phyloP scores from a whole-genome alignment of 2,329 filamentous ascomycete species.

The Tothia fuscella region DNA sequence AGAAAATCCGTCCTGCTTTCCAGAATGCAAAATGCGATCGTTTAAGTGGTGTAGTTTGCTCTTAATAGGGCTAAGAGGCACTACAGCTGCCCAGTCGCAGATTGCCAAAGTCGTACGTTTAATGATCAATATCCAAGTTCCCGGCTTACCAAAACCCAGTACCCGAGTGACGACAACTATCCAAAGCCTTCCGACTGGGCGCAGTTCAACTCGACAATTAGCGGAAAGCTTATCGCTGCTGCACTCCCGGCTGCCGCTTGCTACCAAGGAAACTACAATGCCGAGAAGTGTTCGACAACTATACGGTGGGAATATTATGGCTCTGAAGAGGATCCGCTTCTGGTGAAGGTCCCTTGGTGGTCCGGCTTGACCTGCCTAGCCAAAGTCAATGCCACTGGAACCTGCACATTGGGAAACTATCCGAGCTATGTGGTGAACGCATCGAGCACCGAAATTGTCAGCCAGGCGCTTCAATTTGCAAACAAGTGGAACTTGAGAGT shows the following conservation, averaged over 20 bases:
- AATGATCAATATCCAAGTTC: too few species aligned
- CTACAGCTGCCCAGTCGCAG: too few species aligned
- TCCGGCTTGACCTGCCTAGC: not conserved
- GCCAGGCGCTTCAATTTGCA: not conserved
- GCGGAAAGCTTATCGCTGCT: not conserved
- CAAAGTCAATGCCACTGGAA: not conserved
- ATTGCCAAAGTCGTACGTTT: too few species aligned
- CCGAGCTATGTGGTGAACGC: constrained; percentile 29
- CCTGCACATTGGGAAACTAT: constrained; percentile 12
- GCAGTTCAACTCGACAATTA: not conserved
- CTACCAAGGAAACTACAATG: not conserved
- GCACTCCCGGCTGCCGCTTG: not conserved
- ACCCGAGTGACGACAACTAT: too few species aligned
- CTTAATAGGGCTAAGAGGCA: too few species aligned
- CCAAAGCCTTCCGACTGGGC: too few species aligned
- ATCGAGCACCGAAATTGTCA: not conserved
- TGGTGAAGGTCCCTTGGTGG: not conserved
- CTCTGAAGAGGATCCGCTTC: not conserved
- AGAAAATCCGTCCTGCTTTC: too few species aligned
- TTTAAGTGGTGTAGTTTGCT: too few species aligned
- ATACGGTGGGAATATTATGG: not conserved
- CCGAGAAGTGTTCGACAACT: not conserved
- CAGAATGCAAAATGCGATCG: too few species aligned
- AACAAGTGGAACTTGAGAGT: constrained; percentile 1
- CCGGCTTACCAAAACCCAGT: too few species aligned